Evolutionary conservation across 345 rosid genomes (phyloP).

Genomic region (Geranium rotundifolium): DNA sequence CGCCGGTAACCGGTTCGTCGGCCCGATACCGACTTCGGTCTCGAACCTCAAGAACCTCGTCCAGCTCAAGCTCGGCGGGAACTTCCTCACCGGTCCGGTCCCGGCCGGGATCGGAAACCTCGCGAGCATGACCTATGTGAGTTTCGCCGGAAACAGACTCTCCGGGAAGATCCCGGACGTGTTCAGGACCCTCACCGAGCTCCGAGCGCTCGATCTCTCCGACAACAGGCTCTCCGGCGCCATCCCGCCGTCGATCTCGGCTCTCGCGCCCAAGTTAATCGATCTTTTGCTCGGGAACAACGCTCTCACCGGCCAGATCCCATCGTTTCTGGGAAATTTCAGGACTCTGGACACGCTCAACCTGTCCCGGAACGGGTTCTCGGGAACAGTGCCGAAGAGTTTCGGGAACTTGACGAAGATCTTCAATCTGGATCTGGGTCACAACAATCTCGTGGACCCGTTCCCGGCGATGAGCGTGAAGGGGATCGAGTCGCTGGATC

Average conservation of each 20-base stretch:
- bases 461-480: slow-evolving; percentile 59
- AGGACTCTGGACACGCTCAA: slow-evolving; percentile 48
- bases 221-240: slow-evolving; percentile 43
- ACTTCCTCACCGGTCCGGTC: slow-evolving; percentile 42
- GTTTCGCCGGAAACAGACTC: slow-evolving; percentile 36
- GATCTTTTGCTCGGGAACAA: slow-evolving; percentile 54
- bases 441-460: slow-evolving; percentile 46
- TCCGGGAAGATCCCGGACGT: slow-evolving; percentile 45
- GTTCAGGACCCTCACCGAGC: slow-evolving; percentile 37
- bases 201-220: slow-evolving; percentile 30
- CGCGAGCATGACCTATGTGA: slow-evolving; percentile 21
- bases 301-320: slow-evolving; percentile 42
- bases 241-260: slow-evolving; percentile 41
- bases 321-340: slow-evolving; percentile 46
- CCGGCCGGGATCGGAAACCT: slow-evolving; percentile 39
- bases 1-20: slow-evolving; percentile 45
- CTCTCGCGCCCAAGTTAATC: slow-evolving; percentile 31
- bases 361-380: slow-evolving; percentile 42
- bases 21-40: slow-evolving; percentile 50
- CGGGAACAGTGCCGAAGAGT: slow-evolving; percentile 43
- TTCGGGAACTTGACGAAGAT: slow-evolving; percentile 65
- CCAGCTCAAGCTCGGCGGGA: slow-evolving; percentile 41
- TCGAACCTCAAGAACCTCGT: slow-evolving; percentile 29
- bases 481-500: slow-evolving; percentile 69
- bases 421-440: slow-evolving; percentile 64